Base-by-base conservation (phyloP, 2,329 filamentous ascomycete genomes). In the Nothophaeocryptopus gaeumannii region DNA sequence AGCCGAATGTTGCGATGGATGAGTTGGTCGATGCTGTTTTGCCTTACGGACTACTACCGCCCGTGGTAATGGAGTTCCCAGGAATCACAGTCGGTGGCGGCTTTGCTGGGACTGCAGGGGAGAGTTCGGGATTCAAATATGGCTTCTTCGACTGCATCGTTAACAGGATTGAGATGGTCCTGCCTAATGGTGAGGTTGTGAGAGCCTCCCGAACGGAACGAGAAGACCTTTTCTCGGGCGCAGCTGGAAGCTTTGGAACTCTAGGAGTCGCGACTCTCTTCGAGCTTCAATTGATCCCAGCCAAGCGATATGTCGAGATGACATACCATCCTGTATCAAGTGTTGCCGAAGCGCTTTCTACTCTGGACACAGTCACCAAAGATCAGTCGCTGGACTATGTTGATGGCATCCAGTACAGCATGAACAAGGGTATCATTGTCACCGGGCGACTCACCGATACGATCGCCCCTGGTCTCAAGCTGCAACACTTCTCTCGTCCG, bases 1-100 rank as follows among this genome's bases (percentile, higher is more conserved):
- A 88, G 61, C 83, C 84, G 0, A 88, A 87, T 56, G 83, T 88
- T 3, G 74, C 82, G 0, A 87, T 88, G 83, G 83, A 85, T 51
- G 70, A 70, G 0, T 72, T 88, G 1, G 77, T 86, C 1, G 74
- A 78, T 45, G 79, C 76, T 1, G 82, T 82, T 0, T 59, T 83
- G 39, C 65, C 69, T 4, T 62, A 80, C 41, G 78, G 78, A 0
- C 69, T 87, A 0, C 67, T 88, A 1, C 83, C 78, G 1, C 78
- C 78, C 0, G 82, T 88, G 0, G 82, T 88, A 3, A 86, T 86
- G 80, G 84, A 88, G 59, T 84, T 88, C 42, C 83, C 83, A 0
- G 82, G 82, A 0, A 88, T 58, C 38, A 88, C 84, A 0, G 79
- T 78, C 0, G 84, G 84, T 11, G 84, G 84, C 2, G 83, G 81